Evolutionary conservation across 2,329 filamentous ascomycete species (phyloP), one percentile per base, ranked within the genome.

Genomic region (Fusarium bulbicola): DNA sequence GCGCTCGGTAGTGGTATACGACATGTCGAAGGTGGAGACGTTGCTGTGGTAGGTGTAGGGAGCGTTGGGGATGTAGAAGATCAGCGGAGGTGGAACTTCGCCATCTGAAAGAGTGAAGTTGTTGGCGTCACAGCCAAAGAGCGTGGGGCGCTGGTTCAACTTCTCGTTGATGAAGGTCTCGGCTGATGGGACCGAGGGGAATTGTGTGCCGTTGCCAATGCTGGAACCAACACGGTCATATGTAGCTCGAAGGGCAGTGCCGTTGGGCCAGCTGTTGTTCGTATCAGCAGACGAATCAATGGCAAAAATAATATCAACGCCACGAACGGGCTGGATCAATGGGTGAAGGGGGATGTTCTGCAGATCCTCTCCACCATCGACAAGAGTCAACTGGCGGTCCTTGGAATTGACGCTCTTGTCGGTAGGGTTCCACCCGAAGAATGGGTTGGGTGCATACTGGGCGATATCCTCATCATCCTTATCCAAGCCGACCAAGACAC

Each of bases 21-120:
- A 81, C 39, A 90, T 85, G 67, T 90, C 86, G 80, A 93, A 95
- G 46, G 95, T 98, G 2, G 92, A 93, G 7, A 92, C 87, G 85
- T 98, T 98, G 81, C 91, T 92, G 70, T 87, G 83, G 78, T 88
- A 89, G 42, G 91, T 88, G 83, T 97, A 97, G 1, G 95, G 95
- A 14, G 91, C 87, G 79, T 84, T 84, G 75, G 96, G 94, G 47
- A 98, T 81, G 84, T 99, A 99, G 71, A 97, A 93, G 70, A 97
- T 85, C 3, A 97, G 82, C 0, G 95, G 94, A 0, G 88, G 83
- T 9, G 81, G 59, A 0, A 81, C 59, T 83, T 80, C 4, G 87
- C 88, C 37, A 88, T 86, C 26, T 9, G 46, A 59, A 0, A 69
- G 66, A 1, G 66, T 69, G 4, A 69, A 69, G 75, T 86, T 85